phyloP scores from a whole-genome alignment of 176 grass and related monocot species.

The Eragrostis curvula region DNA sequence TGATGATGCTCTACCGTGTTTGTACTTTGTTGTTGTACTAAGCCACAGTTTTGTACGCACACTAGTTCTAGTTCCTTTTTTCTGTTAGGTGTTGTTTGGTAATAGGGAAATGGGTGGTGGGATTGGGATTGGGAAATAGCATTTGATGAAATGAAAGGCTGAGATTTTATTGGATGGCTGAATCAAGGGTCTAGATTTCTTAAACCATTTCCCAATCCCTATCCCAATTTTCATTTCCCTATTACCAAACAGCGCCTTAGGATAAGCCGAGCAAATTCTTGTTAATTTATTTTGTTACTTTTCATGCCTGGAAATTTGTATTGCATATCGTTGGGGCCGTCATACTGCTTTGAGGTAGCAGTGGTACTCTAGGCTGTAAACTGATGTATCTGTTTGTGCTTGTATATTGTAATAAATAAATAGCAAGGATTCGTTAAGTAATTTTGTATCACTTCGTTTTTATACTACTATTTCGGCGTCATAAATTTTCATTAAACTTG shows the following conservation, averaged over 20 bases:
- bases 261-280: background rate
- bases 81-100: too few relatives aligned
- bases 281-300: background rate
- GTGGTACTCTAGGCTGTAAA: background rate
- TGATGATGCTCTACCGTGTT: background rate
- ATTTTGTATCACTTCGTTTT: background rate
- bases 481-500: conserved; percentile 28
- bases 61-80: background rate
- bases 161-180: too few relatives aligned
- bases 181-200: too few relatives aligned
- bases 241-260: too few relatives aligned
- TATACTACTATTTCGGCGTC: background rate
- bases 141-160: too few relatives aligned
- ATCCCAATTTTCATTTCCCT: too few relatives aligned
- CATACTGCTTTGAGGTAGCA: background rate
- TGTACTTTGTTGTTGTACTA: background rate
- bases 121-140: too few relatives aligned
- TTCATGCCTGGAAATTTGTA: background rate
- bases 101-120: too few relatives aligned
- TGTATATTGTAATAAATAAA: background rate
- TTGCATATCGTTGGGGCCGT: background rate
- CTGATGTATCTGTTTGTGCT: background rate
- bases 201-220: too few relatives aligned
- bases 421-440: background rate
- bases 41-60: background rate